Evolutionary conservation across 2,329 filamentous ascomycete species (phyloP).

Genomic region (Trichophyton benhamiae): DNA sequence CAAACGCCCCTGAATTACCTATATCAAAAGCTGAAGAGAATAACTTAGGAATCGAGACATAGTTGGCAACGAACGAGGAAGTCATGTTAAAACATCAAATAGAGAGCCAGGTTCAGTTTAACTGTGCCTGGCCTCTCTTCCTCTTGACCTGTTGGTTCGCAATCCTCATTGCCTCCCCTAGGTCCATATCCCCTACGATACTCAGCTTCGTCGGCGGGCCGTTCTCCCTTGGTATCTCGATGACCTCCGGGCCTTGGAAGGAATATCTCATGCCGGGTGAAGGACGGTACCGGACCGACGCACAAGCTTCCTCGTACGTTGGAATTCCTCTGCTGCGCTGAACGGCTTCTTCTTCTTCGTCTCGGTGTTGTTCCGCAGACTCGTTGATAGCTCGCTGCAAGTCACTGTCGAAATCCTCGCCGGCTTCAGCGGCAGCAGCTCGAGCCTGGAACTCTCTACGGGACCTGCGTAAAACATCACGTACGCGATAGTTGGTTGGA

Average conservation of each 20-base stretch:
- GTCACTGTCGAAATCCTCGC: conserved; percentile 6
- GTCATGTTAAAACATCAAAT: not conserved
- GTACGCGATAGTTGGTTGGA: conserved; percentile 9
- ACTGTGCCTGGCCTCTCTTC: not conserved
- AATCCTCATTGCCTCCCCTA: conserved; percentile 14
- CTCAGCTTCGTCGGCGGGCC: conserved; percentile 4
- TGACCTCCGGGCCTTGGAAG: conserved; percentile 13
- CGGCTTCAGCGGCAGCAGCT: conserved; percentile 3
- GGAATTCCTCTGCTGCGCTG: conserved; percentile 12
- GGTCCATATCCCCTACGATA: conserved; percentile 16
- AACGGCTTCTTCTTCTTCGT: conserved; percentile 15
- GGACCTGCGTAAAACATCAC: conserved; percentile 9
- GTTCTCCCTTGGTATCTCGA: not conserved
- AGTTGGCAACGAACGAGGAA: not conserved
- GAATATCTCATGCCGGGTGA: conserved; percentile 11
- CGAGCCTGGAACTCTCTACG: conserved; percentile 9
- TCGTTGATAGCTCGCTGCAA: conserved; percentile 14
- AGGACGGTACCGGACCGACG: conserved; percentile 8
- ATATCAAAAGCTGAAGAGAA: not conserved
- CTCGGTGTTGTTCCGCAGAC: conserved; percentile 12
- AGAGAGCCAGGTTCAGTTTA: not conserved
- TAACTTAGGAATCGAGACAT: not conserved
- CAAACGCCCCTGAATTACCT: no score
- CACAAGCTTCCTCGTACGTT: conserved; percentile 15
- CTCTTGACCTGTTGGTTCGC: conserved; percentile 8